A percentile compares a stretch with the other conserved stretches of the same genome.
Conservation (phyloP, 2,329 filamentous ascomycete genomes). For the Geoglossum cookeanum region DNA sequence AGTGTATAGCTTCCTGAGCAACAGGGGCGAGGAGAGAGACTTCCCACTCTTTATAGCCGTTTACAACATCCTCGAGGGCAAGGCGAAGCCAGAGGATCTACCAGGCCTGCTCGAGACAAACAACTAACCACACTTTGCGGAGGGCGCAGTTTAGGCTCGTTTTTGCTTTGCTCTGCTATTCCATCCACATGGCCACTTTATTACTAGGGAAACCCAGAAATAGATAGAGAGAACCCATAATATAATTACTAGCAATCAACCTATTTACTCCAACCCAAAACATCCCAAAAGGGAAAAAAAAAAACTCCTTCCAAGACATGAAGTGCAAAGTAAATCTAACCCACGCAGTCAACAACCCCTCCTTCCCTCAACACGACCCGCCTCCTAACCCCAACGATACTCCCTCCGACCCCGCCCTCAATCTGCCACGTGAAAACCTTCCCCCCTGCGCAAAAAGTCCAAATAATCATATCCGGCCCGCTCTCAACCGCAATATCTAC, state of each 20-base stretch:
- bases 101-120: slow-evolving; percentile 38
- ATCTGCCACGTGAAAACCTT: slow-evolving; percentile 29
- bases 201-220: neutral
- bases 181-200: too few relatives aligned
- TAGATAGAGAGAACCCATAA: neutral
- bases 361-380: slow-evolving; percentile 14
- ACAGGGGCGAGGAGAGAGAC: slow-evolving; percentile 55
- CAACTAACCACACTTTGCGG: slow-evolving; percentile 17
- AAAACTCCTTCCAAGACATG: too few relatives aligned
- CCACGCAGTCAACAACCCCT: slow-evolving; percentile 11
- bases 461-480: slow-evolving; percentile 27
- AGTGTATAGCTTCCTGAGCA: slow-evolving; percentile 74
- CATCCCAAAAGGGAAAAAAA: neutral
- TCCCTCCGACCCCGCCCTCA: slow-evolving; percentile 13
- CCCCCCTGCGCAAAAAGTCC: slow-evolving; percentile 29
- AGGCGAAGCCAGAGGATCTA: slow-evolving; percentile 61
- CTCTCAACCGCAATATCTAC: slow-evolving; percentile 33
- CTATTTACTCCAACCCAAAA: neutral
- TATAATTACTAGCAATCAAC: neutral
- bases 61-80: slow-evolving; percentile 59
- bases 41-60: slow-evolving; percentile 91
- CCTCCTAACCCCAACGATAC: neutral
- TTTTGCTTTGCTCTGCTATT: neutral
- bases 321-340: neutral
- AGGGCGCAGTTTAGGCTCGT: slow-evolving; percentile 10